Evolutionary conservation across 78 protist genomes (phyloP), one percentile per base, ranked within the genome.

Genomic region (Dictyostelium intermedium): DNA sequence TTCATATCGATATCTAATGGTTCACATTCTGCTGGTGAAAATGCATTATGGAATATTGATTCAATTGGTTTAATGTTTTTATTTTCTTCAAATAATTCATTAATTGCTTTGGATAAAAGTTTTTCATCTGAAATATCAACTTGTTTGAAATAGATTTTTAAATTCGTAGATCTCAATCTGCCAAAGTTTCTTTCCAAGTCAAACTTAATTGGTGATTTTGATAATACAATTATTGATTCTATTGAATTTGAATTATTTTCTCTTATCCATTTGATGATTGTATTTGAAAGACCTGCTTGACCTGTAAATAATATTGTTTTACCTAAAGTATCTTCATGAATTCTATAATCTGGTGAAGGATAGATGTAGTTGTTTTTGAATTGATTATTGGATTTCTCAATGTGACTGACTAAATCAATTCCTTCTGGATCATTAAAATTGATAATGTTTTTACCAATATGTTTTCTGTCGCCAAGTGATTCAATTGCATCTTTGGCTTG

Each of bases 41-140:
- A 78, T 20, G 97, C 97, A 43, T 82, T 35, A 61, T 91, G 95
- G 39, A 87, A 8, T 8, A 79, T 79, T 35, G 56, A 43, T 35
- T 79, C 84, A 27, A 79, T 37, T 47, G 84, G 84, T 30, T 5
- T 10, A 63, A 63, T 63, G n/a, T 63, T 14, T 79, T 56, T 25
- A 30, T 41, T 25, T n/a, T 79, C 84, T 10, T 25, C 6, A 14
- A 27, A 79, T 27, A 47, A n/a, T 47, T 79, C 7, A 13, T 79
- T n/a, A 5, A 79, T 25, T 27, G 70, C 2, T 35, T 69, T 43
- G 8, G 30, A 18, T 45, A 79, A 11, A 20, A 7, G 23, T 1
- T 79, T 8, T 79, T n/a, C 13, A 79, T 79, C n/a, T 8, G 56
- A 25, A 25, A 79, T 47, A 47, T 79, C 84, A 11, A 30, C 84